Percentiles rank a stretch among this genome's conserved stretches.
Evolutionary conservation across 441 rosid genomes (phyloP).

Genomic region (Pelargonium myrrhifolium): DNA sequence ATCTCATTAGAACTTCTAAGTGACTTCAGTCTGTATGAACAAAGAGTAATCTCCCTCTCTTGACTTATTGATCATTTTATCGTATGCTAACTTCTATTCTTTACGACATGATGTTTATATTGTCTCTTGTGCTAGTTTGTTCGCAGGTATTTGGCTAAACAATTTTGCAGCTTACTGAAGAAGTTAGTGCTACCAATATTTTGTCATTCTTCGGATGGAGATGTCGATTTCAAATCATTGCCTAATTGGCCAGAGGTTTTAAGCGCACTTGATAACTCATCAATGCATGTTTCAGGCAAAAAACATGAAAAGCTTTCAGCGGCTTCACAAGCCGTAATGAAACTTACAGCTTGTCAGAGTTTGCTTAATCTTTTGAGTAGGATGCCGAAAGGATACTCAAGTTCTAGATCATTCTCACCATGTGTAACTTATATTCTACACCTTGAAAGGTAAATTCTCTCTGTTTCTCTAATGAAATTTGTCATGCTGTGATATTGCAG

Average conservation of each 20-base stretch:
- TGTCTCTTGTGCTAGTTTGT: constrained; percentile 58
- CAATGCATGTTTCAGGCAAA: constrained; percentile 23
- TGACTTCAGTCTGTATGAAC: constrained; percentile 55
- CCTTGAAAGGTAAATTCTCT: constrained; percentile 58
- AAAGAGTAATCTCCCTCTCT: constrained; percentile 39
- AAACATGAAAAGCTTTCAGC: constrained; percentile 14
- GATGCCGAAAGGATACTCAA: constrained; percentile 72
- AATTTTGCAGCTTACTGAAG: constrained; percentile 49
- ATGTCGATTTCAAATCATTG: constrained; percentile 34
- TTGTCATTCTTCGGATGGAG: constrained; percentile 25
- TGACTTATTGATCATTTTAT: background rate
- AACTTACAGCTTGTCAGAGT: constrained; percentile 46
- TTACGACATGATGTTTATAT: constrained; percentile 21
- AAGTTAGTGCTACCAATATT: constrained; percentile 32
- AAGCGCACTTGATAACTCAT: constrained; percentile 38
- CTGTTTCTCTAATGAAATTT: background rate
- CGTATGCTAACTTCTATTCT: background rate
- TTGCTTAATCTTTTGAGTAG: constrained; percentile 53
- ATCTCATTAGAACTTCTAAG: constrained; percentile 59
- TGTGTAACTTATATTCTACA: constrained; percentile 51
- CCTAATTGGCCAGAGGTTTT: constrained; percentile 63
- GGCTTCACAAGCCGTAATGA: constrained; percentile 23
- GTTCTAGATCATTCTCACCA: constrained; percentile 47
- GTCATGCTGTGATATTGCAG: background rate
- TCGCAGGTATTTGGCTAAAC: constrained; percentile 69